These are phyloP conservation scores for Aphanomyces cochlioides DNA, from an alignment of 352 stramenopile genomes.

Conservation along the genomic window DNA sequence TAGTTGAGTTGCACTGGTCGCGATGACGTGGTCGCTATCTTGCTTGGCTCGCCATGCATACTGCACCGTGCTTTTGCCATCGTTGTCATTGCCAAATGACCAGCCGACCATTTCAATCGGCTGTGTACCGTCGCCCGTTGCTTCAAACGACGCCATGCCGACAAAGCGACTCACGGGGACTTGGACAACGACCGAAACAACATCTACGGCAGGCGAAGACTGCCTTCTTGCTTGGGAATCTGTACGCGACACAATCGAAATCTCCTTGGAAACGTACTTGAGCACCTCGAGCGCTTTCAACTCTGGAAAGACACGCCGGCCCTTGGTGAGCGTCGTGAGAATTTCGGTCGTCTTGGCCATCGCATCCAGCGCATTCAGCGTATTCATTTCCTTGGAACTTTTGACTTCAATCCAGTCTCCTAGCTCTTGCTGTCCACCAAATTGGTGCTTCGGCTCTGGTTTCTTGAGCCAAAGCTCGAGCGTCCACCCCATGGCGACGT, in stretches of 20 bases:
- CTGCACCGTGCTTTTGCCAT: not conserved
- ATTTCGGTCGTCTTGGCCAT: slow-evolving; percentile 76
- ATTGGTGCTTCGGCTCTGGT: slow-evolving; percentile 3
- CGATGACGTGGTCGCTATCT: not conserved
- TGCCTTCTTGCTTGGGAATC: not conserved
- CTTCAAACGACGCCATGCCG: too few species aligned
- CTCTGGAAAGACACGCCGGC: slow-evolving; percentile 78
- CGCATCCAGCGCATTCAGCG: slow-evolving; percentile 71
- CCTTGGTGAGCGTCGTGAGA: slow-evolving; percentile 78
- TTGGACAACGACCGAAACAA: too few species aligned
- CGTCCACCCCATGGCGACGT: slow-evolving; percentile 83
- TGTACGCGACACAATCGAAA: not conserved
- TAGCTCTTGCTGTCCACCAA: not conserved
- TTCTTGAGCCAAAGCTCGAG: slow-evolving; percentile 57
- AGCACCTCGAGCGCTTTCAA: slow-evolving; percentile 32
- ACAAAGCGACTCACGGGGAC: too few species aligned
- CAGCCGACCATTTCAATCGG: not conserved
- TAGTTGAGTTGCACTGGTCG: slow-evolving; percentile 50
- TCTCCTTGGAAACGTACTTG: slow-evolving; percentile 34
- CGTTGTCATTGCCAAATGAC: not conserved
- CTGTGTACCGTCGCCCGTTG: not conserved
- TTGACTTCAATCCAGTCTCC: not conserved
- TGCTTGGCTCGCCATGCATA: not conserved
- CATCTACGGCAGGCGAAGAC: too few species aligned
- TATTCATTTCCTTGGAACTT: slow-evolving; percentile 23